Percentiles rank a stretch among this genome's conserved stretches.
These are phyloP conservation scores for Suhomyces bribrorum DNA, from an alignment of 1,139 yeast genomes.

Conservation along the genomic window DNA sequence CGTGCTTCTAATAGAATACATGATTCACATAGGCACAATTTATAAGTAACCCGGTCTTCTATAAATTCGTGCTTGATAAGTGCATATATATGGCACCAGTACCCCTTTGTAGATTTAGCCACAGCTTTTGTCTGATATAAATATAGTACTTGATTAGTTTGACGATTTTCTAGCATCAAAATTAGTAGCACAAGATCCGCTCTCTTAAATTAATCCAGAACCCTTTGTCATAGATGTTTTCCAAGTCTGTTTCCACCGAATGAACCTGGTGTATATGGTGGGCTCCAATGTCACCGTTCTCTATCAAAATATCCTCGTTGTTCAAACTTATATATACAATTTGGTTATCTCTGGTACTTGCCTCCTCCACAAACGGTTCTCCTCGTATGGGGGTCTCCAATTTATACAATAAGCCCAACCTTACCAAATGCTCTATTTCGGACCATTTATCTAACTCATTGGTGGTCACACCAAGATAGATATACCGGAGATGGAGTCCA, in stretches of 20 bases:
- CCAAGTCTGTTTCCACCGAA: constrained; percentile 47
- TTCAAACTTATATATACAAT: constrained; percentile 32
- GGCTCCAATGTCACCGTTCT: constrained; percentile 13
- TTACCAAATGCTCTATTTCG: constrained; percentile 61
- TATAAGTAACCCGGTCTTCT: no score
- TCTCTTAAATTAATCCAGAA: constrained; percentile 50
- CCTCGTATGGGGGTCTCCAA: constrained; percentile 13
- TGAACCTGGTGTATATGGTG: constrained; percentile 28
- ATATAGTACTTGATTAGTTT: no score
- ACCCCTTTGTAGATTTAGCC: no score
- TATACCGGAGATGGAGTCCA: constrained; percentile 58
- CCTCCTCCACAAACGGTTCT: constrained; percentile 24
- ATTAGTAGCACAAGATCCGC: constrained; percentile 18
- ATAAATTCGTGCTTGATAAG: no score
- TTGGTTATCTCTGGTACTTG: constrained; percentile 12
- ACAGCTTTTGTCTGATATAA: no score
- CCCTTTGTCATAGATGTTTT: constrained; percentile 71
- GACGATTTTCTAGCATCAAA: no score
- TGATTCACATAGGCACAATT: no score
- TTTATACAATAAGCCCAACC: constrained; percentile 33
- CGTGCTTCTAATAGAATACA: no score
- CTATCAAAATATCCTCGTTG: constrained; percentile 25
- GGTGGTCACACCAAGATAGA: constrained; percentile 85
- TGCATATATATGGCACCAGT: no score
- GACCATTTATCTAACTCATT: constrained; percentile 88